Evolutionary conservation across 345 rosid species (phyloP), one percentile per base, ranked within the genome.

Genomic region (Heritiera fomes): DNA sequence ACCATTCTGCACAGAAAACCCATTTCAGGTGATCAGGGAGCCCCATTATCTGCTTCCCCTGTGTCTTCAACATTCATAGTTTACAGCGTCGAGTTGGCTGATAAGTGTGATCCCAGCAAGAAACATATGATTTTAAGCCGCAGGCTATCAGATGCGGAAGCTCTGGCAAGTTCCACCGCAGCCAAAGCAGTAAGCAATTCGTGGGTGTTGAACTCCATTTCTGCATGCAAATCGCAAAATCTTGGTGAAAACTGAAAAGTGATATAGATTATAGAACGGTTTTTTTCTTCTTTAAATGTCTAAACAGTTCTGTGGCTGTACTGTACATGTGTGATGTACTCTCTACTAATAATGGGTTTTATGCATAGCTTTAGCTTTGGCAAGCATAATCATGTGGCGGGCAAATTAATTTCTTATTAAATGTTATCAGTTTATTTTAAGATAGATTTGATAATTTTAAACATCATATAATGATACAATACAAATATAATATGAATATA

Each of bases 151-250:
- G 88, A 86, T 78, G 98, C 94, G 38, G 91, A 89, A 80, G 87
- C 85, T 23, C 83, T 96, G 67, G 97, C 97, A 0, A 85, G 80
- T 77, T 82, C 91, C 68, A 82, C 88, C 41, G 88, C 82, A 83
- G 89, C 95, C 46, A 92, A 84, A 86, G 91, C 88, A 43, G 89
- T 87, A 56, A 92, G 89, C 88, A 94, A 89, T 80, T 81, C 85
- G 38, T 96, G 99, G 99, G 84, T 94, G 84, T 82, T 94, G 85
- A 87, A 90, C 78, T 94, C 92, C 74, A 87, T 96, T 77, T 96
- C 98, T 71, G 90, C 91, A 47, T 85, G 86, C 88, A 87, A 87
- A 81, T 75, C 89, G 83, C 95, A 67, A 80, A 45, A 62, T 76
- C 41, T 78, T 76, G 77, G 62, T 5, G 71, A 77, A 78, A 56